Evolutionary conservation across 345 rosid species (phyloP).

Genomic region (Lepidium didymum): DNA sequence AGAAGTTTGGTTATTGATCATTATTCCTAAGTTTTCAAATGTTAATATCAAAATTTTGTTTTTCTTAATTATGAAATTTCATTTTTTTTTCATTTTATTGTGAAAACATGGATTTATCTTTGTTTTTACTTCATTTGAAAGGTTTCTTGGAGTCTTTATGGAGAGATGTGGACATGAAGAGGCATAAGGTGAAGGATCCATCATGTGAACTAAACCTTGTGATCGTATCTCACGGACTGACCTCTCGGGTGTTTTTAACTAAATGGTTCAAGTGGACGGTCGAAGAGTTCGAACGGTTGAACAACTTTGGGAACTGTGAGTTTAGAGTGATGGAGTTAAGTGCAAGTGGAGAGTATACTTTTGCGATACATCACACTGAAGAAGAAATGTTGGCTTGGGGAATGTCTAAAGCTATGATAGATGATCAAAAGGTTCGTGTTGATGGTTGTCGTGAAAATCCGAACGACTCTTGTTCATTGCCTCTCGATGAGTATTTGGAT

Average conservation of each 20-base stretch:
- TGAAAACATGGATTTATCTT: neutral
- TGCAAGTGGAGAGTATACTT: conserved; percentile 66
- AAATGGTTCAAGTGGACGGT: conserved; percentile 99
- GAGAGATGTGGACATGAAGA: conserved; percentile 90
- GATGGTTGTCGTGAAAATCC: conserved; percentile 40
- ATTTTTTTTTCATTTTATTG: no score
- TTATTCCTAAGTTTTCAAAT: no score
- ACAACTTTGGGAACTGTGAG: conserved; percentile 76
- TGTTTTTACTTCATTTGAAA: conserved; percentile 1
- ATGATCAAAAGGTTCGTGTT: conserved; percentile 65
- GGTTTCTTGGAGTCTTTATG: conserved; percentile 87
- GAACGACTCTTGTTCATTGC: conserved; percentile 59
- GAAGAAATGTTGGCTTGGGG: conserved; percentile 61
- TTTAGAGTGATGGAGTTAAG: conserved; percentile 76
- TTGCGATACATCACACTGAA: conserved; percentile 40
- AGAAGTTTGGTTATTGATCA: no score
- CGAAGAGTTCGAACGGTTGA: conserved; percentile 66
- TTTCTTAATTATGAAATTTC: neutral
- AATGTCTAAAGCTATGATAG: conserved; percentile 64
- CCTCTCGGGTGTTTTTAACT: conserved; percentile 80
- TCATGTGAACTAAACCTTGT: conserved; percentile 67
- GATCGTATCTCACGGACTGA: conserved; percentile 70
- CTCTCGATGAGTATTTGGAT: conserved; percentile 57
- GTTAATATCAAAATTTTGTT: no score
- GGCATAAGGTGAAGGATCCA: conserved; percentile 41